Evolutionary conservation across 129 eudicot species (phyloP).

Genomic region (Helianthus tuberosus): DNA sequence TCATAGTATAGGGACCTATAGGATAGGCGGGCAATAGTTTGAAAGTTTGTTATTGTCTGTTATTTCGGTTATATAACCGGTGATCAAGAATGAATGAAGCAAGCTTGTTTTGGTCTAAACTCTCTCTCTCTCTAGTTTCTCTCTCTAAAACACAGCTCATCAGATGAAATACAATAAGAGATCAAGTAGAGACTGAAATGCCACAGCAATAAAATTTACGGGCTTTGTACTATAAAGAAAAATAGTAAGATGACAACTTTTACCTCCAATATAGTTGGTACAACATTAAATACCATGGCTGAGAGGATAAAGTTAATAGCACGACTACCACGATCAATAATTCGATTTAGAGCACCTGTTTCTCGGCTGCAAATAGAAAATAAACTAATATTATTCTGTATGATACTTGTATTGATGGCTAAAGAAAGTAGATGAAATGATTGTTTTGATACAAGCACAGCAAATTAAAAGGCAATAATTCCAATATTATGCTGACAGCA

Average conservation of each 20-base stretch:
- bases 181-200: background rate
- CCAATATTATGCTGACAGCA: background rate
- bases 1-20: too few species aligned
- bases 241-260: conserved; percentile 18
- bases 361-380: conserved; percentile 70
- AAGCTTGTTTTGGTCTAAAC: too few species aligned
- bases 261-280: conserved; percentile 96
- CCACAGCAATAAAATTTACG: background rate
- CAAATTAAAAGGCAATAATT: background rate
- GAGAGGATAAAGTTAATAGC: conserved; percentile 95
- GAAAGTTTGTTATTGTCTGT: too few species aligned
- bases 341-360: conserved; percentile 92
- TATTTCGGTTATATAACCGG: too few species aligned
- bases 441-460: background rate
- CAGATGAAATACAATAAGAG: background rate
- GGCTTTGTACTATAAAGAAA: background rate
- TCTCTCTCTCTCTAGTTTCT: too few species aligned
- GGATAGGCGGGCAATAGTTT: too few species aligned
- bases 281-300: conserved; percentile 96
- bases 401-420: background rate
- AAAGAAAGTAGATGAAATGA: conserved; percentile 1
- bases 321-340: conserved; percentile 98
- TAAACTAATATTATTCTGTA: background rate
- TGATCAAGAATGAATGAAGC: too few species aligned
- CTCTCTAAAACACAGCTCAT: too few species aligned